These are phyloP conservation scores for Alternaria sp. DNA, from an alignment of 2,329 filamentous ascomycete species.

Conservation along the genomic window DNA sequence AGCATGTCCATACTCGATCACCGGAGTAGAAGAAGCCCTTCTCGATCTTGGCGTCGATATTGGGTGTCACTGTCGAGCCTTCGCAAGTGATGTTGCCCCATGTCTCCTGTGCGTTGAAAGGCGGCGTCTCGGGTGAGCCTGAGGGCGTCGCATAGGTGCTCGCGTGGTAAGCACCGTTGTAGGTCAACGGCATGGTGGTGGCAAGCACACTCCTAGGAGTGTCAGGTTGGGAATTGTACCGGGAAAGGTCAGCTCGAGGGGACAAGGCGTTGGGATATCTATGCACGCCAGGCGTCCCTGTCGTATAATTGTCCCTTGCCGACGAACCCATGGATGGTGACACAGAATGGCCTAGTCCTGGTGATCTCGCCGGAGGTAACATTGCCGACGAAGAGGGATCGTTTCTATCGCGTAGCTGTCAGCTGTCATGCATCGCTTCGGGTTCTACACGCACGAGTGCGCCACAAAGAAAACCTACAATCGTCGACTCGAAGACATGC, in stretches of 20 bases:
- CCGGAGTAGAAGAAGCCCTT: slow-evolving; percentile 82
- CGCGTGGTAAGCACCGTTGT: slow-evolving; percentile 27
- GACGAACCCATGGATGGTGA: slow-evolving; percentile 49
- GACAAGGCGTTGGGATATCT: slow-evolving; percentile 44
- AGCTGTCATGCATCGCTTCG: slow-evolving; percentile 48
- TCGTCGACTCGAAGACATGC: slow-evolving; percentile 50
- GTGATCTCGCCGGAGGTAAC: slow-evolving; percentile 53
- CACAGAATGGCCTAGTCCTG: slow-evolving; percentile 51
- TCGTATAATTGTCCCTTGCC: slow-evolving; percentile 55
- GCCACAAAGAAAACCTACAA: slow-evolving; percentile 53
- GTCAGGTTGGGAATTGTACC: slow-evolving; percentile 45
- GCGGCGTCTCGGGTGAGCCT: slow-evolving; percentile 46
- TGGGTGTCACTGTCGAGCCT: slow-evolving; percentile 66
- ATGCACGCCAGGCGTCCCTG: slow-evolving; percentile 47
- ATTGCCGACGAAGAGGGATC: slow-evolving; percentile 57
- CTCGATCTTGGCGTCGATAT: slow-evolving; percentile 81
- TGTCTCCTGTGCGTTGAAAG: slow-evolving; percentile 55
- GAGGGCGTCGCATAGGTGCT: slow-evolving; percentile 26
- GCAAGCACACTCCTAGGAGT: slow-evolving; percentile 46
- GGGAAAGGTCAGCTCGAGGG: slow-evolving; percentile 44
- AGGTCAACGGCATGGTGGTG: slow-evolving; percentile 39
- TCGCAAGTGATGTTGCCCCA: slow-evolving; percentile 70
- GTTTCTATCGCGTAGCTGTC: slow-evolving; percentile 47
- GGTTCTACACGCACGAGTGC: slow-evolving; percentile 43
- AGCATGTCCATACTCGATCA: slow-evolving; percentile 89